Base-by-base conservation (phyloP, 2,329 filamentous ascomycete genomes). In the Aureobasidium sp. region DNA sequence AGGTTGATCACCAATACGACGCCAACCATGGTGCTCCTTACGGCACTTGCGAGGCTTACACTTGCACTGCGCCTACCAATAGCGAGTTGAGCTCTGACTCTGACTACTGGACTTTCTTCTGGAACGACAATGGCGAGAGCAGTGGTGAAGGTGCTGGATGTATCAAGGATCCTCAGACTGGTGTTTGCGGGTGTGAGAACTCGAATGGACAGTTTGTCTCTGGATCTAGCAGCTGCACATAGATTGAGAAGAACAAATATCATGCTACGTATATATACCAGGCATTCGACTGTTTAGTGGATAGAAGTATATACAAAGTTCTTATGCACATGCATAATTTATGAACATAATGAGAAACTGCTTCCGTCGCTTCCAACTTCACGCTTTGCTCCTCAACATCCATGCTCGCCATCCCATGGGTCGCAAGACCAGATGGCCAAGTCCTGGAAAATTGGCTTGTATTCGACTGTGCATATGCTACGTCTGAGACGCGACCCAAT, bases 1-100 rank as follows among this genome's bases (percentile, higher is more conserved):
- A 68, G n/a, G 74, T 72, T 7, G 76, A 81, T 68, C 78, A 79
- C 68, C 67, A 78, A 61, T 79, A 79, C 67, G 76, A 80, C 65
- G 65, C 63, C 26, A 67, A 67, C 63, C 61, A 79, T 63, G 79
- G 79, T 27, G 74, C 73, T 2, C 78, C 78, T 2, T 81, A 81
- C 66, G 79, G 78, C 1, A 81, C 77, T 5, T 81, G 76, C 68
- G 69, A 65, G 29, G 75, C 76, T 1, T 79, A 78, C 66, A 77
- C 74, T 1, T 78, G 75, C 66, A 66, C 69, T 9, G 65, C 72
- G 5, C 74, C 76, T 0, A 71, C 70, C 0, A 67, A 61, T 10
- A 64, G 66, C 2, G 67, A 71, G 7, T 65, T 77, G 66, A 60
- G 27, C 24, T 69, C 67, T 39, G 67, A 70, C 24, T 46, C 65